Base-by-base conservation (phyloP, 2,329 filamentous ascomycete species). In the Grosmannia huntii region DNA sequence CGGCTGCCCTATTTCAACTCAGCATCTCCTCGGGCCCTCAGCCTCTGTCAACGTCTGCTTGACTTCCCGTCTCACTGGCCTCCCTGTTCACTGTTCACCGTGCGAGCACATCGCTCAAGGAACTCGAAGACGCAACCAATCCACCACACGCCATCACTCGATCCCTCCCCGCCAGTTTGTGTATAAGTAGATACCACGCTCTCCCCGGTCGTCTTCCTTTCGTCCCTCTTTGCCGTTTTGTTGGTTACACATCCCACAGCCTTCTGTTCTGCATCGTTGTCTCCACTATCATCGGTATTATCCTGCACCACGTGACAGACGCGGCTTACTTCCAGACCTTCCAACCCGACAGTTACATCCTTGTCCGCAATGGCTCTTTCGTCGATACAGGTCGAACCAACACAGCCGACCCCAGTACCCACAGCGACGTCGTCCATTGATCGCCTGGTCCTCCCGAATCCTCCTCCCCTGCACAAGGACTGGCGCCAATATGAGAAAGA, bases 401-500 rank as follows among this genome's bases (percentile, higher is more conserved):
- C n/a, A 53, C 50, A 33, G 50, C 25, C 48, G 48, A 50, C 28
- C 11, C 16, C 31, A 12, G 51, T 38, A 28, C 10, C 48, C 25
- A 31, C 48, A 28, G 23, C 46, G n/a, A 5, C 48, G 14, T 50
- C 50, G n/a, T 14, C 36, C 33, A 19, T 27, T 36, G 63, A 66
- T 6, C 27, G 55, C 19, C 67, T 70, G 52, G 62, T 66, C 51
- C 66, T 73, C 38, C 38, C 62, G 14, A 61, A 60, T 6, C 69
- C 72, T 7, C 75, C 75, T 9, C 68, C 69, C 3, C 62, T 75
- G 9, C 67, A 76, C 61, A 67, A 69, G 21, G 69, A 65, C 50
- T 78, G 75, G 74, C 59, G 74, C 10, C 65, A 66, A 27, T 68
- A 71, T 62, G 73, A 76, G 61, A 60, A 68, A 31, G 63, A 67